A percentile compares a stretch with the other conserved stretches of the same genome.
phyloP scores from a whole-genome alignment of 2,329 filamentous ascomycete species.

The Aureobasidium sp. region DNA sequence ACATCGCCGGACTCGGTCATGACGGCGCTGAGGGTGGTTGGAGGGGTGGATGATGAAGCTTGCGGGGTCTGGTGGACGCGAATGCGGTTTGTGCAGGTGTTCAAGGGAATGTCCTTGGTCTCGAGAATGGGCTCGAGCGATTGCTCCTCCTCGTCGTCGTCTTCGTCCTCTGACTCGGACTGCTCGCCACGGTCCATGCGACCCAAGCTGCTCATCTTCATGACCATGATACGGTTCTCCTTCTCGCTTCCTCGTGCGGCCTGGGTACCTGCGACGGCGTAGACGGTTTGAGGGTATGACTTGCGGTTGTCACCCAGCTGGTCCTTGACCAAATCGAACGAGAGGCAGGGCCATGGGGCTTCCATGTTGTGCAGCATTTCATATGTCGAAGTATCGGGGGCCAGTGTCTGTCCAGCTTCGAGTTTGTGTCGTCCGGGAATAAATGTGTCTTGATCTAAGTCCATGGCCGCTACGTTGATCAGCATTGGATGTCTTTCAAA shows the following conservation, averaged over 20 bases:
- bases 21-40: constrained; percentile 75
- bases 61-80: constrained; percentile 73
- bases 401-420: constrained; percentile 79
- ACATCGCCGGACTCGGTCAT: constrained; percentile 89
- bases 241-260: constrained; percentile 64
- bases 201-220: constrained; percentile 90
- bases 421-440: constrained; percentile 92
- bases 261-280: constrained; percentile 90
- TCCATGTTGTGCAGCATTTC: constrained; percentile 94
- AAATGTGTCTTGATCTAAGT: constrained; percentile 88
- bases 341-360: constrained; percentile 94
- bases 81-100: constrained; percentile 87
- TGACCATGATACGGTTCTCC: constrained; percentile 91
- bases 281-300: constrained; percentile 91
- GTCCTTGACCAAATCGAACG: constrained; percentile 87
- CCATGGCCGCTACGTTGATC: constrained; percentile 58
- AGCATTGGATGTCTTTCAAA: not conserved
- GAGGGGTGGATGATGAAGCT: constrained; percentile 59
- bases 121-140: constrained; percentile 83
- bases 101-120: constrained; percentile 78
- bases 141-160: constrained; percentile 64
- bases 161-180: constrained; percentile 60
- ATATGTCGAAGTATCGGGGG: constrained; percentile 86
- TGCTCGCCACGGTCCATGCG: constrained; percentile 70
- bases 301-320: constrained; percentile 79